Evolutionary conservation across 2,329 filamentous ascomycete species (phyloP), one percentile per base, ranked within the genome.

Genomic region (Sclerotinia spermophila): DNA sequence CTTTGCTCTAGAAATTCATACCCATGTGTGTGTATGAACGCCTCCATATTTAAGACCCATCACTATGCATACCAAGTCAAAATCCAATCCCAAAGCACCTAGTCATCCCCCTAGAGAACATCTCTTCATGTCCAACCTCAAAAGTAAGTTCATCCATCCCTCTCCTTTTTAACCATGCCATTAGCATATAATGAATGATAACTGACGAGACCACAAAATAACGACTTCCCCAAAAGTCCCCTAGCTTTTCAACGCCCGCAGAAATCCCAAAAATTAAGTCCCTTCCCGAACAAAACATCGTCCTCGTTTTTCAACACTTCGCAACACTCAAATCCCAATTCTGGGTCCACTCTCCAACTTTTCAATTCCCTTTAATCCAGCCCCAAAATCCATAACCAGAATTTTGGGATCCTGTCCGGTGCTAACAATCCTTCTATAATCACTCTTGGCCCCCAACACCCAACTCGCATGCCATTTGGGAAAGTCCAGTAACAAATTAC

Each of bases 401-500:
- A 96, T 94, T 79, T 96, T 91, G 45, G 94, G 92, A 78, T 97
- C 94, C 81, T 99, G 96, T 65, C 94, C 96, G 0, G 95, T 97
- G 76, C 93, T 96, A 73, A 99, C 92, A 73, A 99, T 96, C 73
- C 96, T 89, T 71, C 95, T 87, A 81, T 98, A 98, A 79, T 99
- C 95, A 73, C 92, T 94, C 85, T 97, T 97, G 67, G 96, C 96
- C 74, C 93, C 94, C 71, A 99, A 83, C 78, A 99, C 96, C 96
- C 96, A 99, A 81, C 93, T 97, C 17, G 91, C 91, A 71, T 97
- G 97, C 94, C 94, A 98, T 75, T 92, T 90, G n/a, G 94, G 92
- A 77, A 97, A 95, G 76, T 94, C 90, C 73, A 96, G 87, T 72
- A 95, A 86, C 75, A 93, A 86, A 61, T 89, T 84, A 45, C 94